Conservation (phyloP, 2,329 filamentous ascomycete genomes). For the Aureobasidium lini region DNA sequence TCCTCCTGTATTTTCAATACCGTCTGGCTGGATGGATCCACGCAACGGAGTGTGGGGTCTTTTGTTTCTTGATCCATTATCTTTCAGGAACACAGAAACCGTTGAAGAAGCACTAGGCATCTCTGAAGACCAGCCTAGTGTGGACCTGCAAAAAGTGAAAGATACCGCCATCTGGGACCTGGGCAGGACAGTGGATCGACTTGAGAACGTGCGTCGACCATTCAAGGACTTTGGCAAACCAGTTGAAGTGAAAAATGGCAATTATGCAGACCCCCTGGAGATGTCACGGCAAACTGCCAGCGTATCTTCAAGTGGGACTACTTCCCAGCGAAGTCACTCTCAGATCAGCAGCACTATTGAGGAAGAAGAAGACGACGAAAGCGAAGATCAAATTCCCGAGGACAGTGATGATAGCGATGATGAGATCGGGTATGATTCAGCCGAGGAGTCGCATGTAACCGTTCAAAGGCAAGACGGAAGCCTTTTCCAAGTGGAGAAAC, state of each 20-base stretch:
- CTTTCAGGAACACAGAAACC: constrained; percentile 23
- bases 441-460: background rate
- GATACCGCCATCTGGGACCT: constrained; percentile 24
- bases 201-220: background rate
- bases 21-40: constrained; percentile 19
- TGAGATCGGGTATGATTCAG: background rate
- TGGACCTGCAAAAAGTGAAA: background rate
- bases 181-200: constrained; percentile 19
- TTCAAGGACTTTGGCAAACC: background rate
- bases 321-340: background rate
- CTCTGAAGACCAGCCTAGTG: background rate
- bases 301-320: background rate
- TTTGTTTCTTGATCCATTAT: constrained; percentile 30
- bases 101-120: constrained; percentile 11
- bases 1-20: background rate
- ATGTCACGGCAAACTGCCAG: background rate
- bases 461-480: constrained; percentile 19
- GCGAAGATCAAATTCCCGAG: background rate
- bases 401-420: constrained; percentile 6
- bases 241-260: background rate
- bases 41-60: constrained; percentile 30
- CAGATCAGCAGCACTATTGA: background rate
- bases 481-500: constrained; percentile 16
- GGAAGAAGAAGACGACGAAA: constrained; percentile 9
- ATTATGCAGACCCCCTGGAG: constrained; percentile 1